phyloP scores from a whole-genome alignment of 164 flowering plant genomes.

The Kingdonia uniflora region DNA sequence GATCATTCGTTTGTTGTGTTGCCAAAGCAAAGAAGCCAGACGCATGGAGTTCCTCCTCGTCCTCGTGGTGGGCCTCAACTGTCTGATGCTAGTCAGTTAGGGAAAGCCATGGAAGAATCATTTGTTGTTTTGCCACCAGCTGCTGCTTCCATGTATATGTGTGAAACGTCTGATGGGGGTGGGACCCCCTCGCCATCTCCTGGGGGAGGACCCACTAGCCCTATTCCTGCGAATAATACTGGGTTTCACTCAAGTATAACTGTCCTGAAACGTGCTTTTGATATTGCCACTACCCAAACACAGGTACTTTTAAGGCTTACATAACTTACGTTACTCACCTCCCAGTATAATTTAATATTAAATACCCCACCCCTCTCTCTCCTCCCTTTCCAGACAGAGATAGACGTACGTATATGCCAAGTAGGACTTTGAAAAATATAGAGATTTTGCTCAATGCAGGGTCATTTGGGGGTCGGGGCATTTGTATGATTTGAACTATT shows the following conservation, averaged over 20 bases:
- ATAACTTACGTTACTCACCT: no score
- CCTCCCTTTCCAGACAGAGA: no score
- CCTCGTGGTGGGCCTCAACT: slow-evolving; percentile 43
- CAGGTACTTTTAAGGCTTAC: slow-evolving; percentile 34
- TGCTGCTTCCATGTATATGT: slow-evolving; percentile 71
- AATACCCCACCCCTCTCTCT: no score
- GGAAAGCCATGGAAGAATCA: slow-evolving; percentile 90
- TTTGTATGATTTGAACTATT: no score
- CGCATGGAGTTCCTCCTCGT: slow-evolving; percentile 63
- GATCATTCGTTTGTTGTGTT: slow-evolving; percentile 91
- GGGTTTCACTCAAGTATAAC: slow-evolving; percentile 82
- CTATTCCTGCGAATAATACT: slow-evolving; percentile 46
- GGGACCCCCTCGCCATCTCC: slow-evolving; percentile 34
- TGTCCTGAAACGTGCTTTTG: slow-evolving; percentile 86
- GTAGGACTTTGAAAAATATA: no score
- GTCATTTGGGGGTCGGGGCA: no score
- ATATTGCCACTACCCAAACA: slow-evolving; percentile 76
- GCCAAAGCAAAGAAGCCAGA: slow-evolving; percentile 64
- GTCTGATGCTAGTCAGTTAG: slow-evolving; percentile 44
- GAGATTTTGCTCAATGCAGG: no score
- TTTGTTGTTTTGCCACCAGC: slow-evolving; percentile 90
- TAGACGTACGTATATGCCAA: no score
- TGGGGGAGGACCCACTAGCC: slow-evolving; percentile 37
- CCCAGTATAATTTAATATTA: no score
- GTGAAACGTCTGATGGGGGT: slow-evolving; percentile 57